phyloP scores from a whole-genome alignment of 768 basidiomycete species.

The Lactarius sp. region DNA sequence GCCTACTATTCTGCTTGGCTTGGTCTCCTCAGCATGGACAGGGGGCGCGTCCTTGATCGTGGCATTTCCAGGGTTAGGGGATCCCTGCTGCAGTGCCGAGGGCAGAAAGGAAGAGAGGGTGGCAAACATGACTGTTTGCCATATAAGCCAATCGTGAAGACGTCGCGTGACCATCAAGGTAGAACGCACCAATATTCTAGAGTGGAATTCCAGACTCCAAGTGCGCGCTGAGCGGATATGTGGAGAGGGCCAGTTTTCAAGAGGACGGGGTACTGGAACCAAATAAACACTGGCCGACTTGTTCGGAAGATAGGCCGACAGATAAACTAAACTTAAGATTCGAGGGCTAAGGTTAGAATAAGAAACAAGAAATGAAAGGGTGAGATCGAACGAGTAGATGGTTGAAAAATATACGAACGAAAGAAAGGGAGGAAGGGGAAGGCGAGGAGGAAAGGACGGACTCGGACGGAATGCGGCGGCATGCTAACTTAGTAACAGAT shows the following conservation, averaged over 20 bases:
- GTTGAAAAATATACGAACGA: neutral
- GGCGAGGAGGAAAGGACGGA: neutral
- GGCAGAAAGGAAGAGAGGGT: constrained; percentile 22
- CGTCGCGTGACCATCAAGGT: neutral
- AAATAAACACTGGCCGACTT: neutral
- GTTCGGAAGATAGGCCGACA: neutral
- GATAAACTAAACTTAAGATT: neutral
- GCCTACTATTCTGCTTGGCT: constrained; percentile 5
- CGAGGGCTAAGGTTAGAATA: neutral
- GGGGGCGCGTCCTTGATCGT: neutral
- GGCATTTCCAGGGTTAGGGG: constrained; percentile 16
- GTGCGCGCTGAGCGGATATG: neutral
- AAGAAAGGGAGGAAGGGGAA: neutral
- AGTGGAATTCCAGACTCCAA: neutral
- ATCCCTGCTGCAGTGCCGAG: constrained; percentile 17
- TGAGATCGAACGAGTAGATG: neutral
- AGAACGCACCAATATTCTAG: constrained; percentile 1
- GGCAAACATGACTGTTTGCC: constrained; percentile 16
- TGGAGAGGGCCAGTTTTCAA: constrained; percentile 6
- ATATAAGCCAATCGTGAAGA: constrained; percentile 5
- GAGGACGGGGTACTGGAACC: neutral
- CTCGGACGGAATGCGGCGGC: neutral
- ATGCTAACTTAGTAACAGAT: too few relatives aligned
- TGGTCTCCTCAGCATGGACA: neutral
- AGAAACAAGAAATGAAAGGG: neutral